Percentiles rank a stretch among this genome's conserved stretches.
Evolutionary conservation across 306 rosid genomes (phyloP).

Genomic region (Mimosa pudica): DNA sequence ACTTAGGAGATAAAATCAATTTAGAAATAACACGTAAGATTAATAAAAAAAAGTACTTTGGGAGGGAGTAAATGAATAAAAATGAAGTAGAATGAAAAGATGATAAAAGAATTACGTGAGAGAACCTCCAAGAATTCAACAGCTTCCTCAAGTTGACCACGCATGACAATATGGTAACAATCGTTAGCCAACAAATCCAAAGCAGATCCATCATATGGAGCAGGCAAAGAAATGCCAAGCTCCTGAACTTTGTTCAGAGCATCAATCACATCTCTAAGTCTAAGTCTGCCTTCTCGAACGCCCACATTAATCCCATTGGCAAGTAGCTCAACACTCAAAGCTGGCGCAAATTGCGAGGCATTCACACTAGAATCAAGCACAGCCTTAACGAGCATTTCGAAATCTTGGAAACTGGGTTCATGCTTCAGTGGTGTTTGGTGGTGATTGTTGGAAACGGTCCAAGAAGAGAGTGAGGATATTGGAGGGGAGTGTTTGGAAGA

Average conservation of each 20-base stretch:
- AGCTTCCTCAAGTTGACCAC: conserved; percentile 58
- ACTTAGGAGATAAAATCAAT: too few relatives aligned
- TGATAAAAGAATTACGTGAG: conserved; percentile 51
- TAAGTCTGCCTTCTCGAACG: conserved; percentile 50
- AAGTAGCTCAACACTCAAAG: conserved; percentile 49
- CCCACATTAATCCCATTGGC: conserved; percentile 50
- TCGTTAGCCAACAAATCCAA: conserved; percentile 51
- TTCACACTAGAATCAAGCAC: conserved; percentile 49
- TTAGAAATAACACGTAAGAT: too few relatives aligned
- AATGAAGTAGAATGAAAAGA: background rate
- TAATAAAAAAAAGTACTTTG: too few relatives aligned
- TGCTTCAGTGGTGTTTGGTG: conserved; percentile 42
- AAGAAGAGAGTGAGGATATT: conserved; percentile 39
- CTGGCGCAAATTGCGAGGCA: conserved; percentile 44
- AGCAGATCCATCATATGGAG: conserved; percentile 52
- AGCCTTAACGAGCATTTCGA: conserved; percentile 49
- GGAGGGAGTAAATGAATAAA: too few relatives aligned
- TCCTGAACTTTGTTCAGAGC: conserved; percentile 48
- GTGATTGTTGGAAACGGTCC: conserved; percentile 38
- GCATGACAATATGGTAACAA: conserved; percentile 48
- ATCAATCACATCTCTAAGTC: conserved; percentile 45
- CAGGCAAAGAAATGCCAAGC: conserved; percentile 47
- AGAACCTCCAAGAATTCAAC: conserved; percentile 82
- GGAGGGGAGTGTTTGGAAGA: conserved; percentile 28
- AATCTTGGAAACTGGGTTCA: conserved; percentile 51